Conservation (phyloP, 169 alveolate species). For the Cryptosporidium xiaoi region DNA sequence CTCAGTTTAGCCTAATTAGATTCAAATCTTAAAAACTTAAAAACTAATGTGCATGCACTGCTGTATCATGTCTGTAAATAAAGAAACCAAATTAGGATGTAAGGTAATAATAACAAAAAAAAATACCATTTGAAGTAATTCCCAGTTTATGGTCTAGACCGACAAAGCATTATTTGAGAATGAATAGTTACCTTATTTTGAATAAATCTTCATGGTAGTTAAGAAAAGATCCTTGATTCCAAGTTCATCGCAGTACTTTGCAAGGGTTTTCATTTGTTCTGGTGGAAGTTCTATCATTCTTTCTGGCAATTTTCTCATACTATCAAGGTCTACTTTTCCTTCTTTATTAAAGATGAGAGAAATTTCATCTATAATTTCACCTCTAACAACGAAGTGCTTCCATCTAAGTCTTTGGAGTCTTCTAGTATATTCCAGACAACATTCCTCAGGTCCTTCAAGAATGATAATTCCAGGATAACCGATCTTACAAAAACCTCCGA, state of each 20-base stretch:
- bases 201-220: conserved; percentile 81
- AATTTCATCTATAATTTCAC: conserved; percentile 75
- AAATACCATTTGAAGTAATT: too few relatives aligned
- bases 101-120: too few relatives aligned
- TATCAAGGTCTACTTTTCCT: not conserved
- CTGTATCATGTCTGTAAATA: too few relatives aligned
- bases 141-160: too few relatives aligned
- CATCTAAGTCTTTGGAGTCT: conserved; percentile 80
- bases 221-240: conserved; percentile 79
- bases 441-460: conserved; percentile 80
- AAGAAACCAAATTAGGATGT: too few relatives aligned
- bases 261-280: conserved; percentile 78
- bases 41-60: too few relatives aligned
- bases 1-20: not conserved
- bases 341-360: conserved; percentile 32
- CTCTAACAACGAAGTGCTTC: conserved; percentile 81
- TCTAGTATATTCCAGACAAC: conserved; percentile 78
- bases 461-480: conserved; percentile 82
- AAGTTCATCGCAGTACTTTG: conserved; percentile 77
- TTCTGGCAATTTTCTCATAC: conserved; percentile 76
- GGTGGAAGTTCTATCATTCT: conserved; percentile 76
- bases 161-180: too few relatives aligned
- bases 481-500: conserved; percentile 82
- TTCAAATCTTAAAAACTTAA: not conserved
- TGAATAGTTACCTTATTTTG: not conserved